Evolutionary conservation across 1,139 yeast species (phyloP), one percentile per base, ranked within the genome.

Genomic region (Eremothecium cymbalariae): DNA sequence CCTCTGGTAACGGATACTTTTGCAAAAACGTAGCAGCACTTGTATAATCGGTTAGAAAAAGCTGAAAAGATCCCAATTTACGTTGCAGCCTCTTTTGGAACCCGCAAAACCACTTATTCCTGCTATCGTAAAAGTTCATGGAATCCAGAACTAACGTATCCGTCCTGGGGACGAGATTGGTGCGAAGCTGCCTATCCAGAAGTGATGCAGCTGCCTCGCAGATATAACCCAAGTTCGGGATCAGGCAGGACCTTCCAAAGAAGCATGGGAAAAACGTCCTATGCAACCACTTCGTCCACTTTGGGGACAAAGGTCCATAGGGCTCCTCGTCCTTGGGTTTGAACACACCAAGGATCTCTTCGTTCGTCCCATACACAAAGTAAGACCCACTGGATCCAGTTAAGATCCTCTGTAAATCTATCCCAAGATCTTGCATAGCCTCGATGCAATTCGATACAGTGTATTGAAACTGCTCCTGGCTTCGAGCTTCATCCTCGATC

Each of bases 241-340:
- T 77, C 38, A 80, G 59, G 48, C 86, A 78, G 24, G 81, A 71
- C 37, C 90, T 56, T 2, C 90, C 88, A 57, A 80, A 80, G 50
- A 77, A 79, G 48, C 86, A 80, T 1, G 88, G 88, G 41, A 79
- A 80, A 43, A 79, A 67, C 19, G 79, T 80, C 41, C 88, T 58
- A 51, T 80, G 88, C 6, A 78, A 54, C 88, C 88, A 80, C 57
- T 80, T 80, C 2, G 83, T 72, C 86, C 88, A 77, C 53, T 80
- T 80, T 0, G 88, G 88, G 4, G 82, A 75, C 35, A 80, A 51
- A 0, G 86, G 84, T 0, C 88, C 90, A 50, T 80, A 80, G 0
- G 88, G 90, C 46, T 80, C 88, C 55, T 80, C 90, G 55, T 79
- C 85, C 50, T 78, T 78, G 5, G 90, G 90, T 51, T 80, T 80